Conservation (phyloP, 2,329 filamentous ascomycete species). For the Aspergillus nomiae region DNA sequence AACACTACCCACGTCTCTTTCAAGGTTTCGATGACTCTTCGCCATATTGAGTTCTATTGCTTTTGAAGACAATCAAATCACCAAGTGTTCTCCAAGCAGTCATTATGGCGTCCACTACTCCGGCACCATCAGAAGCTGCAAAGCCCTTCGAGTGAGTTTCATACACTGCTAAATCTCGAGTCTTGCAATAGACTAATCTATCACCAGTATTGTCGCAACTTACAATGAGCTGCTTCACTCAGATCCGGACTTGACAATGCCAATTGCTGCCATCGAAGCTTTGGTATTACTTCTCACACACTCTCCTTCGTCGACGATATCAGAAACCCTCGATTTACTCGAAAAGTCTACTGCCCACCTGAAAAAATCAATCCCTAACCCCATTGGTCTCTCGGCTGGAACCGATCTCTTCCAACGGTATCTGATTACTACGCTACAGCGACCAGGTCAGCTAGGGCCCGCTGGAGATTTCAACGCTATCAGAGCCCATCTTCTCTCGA, state of each 20-base stretch:
- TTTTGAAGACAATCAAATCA: conserved; percentile 2
- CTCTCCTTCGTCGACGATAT: conserved; percentile 80
- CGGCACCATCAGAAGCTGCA: conserved; percentile 24
- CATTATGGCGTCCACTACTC: conserved; percentile 33
- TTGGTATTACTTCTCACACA: conserved; percentile 83
- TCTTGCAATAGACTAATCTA: conserved; percentile 2
- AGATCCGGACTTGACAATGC: conserved; percentile 89
- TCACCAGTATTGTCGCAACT: conserved; percentile 60
- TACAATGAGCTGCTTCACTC: conserved; percentile 65
- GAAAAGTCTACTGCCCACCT: conserved; percentile 75
- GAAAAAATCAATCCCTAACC: conserved; percentile 78
- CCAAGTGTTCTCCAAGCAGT: conserved; percentile 6
- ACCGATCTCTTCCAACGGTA: conserved; percentile 96
- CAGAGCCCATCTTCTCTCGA: conserved; percentile 78
- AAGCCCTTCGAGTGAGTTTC: conserved; percentile 44
- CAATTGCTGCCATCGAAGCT: conserved; percentile 89
- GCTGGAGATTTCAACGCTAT: conserved; percentile 78
- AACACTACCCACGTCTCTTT: conserved; percentile 32
- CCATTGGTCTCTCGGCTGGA: conserved; percentile 87
- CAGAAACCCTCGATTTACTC: conserved; percentile 87
- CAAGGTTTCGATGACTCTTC: conserved; percentile 27
- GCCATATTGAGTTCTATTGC: conserved; percentile 2
- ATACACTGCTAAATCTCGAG: background rate
- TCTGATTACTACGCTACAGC: conserved; percentile 72
- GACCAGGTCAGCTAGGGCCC: conserved; percentile 53